Evolutionary conservation across 2,329 filamentous ascomycete species (phyloP), one percentile per base, ranked within the genome.

Genomic region (Cladosporium oxysporum): DNA sequence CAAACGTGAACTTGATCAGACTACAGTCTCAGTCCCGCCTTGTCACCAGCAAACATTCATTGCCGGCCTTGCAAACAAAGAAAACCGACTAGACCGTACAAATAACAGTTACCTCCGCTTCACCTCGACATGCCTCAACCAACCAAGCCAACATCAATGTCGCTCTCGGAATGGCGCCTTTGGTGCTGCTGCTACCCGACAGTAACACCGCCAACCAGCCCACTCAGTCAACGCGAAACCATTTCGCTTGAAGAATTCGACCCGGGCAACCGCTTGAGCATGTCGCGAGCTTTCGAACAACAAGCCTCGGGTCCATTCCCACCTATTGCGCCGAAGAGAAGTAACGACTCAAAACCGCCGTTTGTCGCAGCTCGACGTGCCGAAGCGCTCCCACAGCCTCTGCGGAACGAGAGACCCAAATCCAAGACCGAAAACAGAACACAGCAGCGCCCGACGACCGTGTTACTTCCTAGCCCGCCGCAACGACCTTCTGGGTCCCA

Each of bases 181-280:
- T 59, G 57, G 57, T 59, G 57, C 57, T 59, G 57, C 57, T 59
- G 57, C 23, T 18, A 29, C 23, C 57, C 57, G 5, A n/a, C 14
- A 2, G 26, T 31, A n/a, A 59, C 35, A 7, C 57, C 37, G 7
- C 35, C 57, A 16, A 26, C 37, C 23, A 59, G 57, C 57, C 31
- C 57, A 28, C 23, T 10, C 2, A 6, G 57, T 8, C 35, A 35
- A 28, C 35, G 16, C 26, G 37, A 59, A 3, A 31, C 41, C 57
- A n/a, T 29, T 5, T 47, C 57, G 11, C 57, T 59, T 7, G 57
- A 59, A 41, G 57, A 59, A 37, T 59, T 59, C 14, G 57, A 59
- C 23, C 57, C 57, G 7, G 35, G 57, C 21, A 47, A 59, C 37
- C 57, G 57, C 23, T 5, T 59, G 37, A 59, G 57, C 57, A 59